phyloP scores from a whole-genome alignment of 2,329 filamentous ascomycete species.

The Blastomyces parvus region DNA sequence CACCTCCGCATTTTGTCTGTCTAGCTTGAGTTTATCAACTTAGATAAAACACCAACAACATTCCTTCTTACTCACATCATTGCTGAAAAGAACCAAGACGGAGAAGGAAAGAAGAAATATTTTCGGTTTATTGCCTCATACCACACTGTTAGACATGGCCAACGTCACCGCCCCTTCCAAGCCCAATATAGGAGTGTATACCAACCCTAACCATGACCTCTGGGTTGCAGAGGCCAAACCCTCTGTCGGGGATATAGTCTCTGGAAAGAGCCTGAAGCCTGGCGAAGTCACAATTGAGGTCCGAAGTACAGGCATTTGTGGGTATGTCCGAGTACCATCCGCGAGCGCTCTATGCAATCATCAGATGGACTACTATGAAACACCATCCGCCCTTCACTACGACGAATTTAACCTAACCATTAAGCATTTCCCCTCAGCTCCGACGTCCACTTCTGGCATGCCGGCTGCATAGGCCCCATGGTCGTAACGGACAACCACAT shows the following conservation, averaged over 20 bases:
- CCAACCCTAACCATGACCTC: constrained; percentile 82
- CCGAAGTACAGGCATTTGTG: constrained; percentile 93
- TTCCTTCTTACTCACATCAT: not conserved
- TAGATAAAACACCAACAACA: not conserved
- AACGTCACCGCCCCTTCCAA: constrained; percentile 35
- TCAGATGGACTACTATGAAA: too few relatives aligned
- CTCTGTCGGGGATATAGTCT: constrained; percentile 61
- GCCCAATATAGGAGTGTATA: constrained; percentile 92
- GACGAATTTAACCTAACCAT: not conserved
- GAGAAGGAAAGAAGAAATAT: not conserved
- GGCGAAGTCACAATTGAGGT: constrained; percentile 90
- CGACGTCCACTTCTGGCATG: constrained; percentile 96
- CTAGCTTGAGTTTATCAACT: not conserved
- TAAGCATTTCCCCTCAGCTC: constrained; percentile 46
- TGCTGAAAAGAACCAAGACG: not conserved
- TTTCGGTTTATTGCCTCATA: not conserved
- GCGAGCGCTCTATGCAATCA: too few relatives aligned
- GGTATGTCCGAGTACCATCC: constrained; percentile 44
- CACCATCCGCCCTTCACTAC: not conserved
- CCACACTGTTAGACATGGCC: not conserved
- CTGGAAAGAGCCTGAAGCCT: constrained; percentile 56
- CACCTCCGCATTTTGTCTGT: not conserved
- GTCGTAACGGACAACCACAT: constrained; percentile 82
- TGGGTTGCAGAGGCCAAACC: constrained; percentile 78
- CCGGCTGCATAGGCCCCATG: constrained; percentile 92